Base-by-base conservation (phyloP, 352 stramenopile genomes). In the Pythium rishiriense region DNA sequence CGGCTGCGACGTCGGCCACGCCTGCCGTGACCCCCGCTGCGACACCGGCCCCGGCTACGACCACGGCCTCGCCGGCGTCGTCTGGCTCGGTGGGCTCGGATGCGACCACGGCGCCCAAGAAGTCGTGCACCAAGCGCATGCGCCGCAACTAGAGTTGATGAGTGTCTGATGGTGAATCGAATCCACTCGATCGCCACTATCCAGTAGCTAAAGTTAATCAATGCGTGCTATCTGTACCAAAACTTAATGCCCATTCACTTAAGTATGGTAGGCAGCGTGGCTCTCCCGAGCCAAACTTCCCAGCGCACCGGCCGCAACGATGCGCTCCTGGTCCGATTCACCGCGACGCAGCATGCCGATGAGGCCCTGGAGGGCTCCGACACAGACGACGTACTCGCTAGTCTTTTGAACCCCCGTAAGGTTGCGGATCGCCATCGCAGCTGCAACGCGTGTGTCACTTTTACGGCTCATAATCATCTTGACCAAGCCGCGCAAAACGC, bases 121-220 rank as follows among this genome's bases (percentile, higher is more conserved):
- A 59, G 48, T 53, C 48, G 48, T 66, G 58, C 49, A 47, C 28
- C 10, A 58, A 59, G 48, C 58, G 58, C 48, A 59, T 66, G 58
- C 58, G 58, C 33, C 58, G 59, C 59, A 45, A 52, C 41, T 37
- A 37, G 26, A n/a, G 25, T n/a, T 14, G 17, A 14, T 43, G 17
- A 19, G 37, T 14, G 17, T 14, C n/a, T n/a, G n/a, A n/a, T n/a
- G n/a, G 17, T 14, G 9, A 15, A 43, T 19, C 6, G 37, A 43
- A 19, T 14, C 9, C 37, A 3, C 37, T 4, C 19, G 37, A 43
- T 21, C n/a, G 37, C 12, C 4, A n/a, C 37, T 14, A n/a, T 14
- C 31, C 6, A 11, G 31, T 37, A 37, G 31, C 31, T 37, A 37
- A 37, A 37, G 31, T 37, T 11, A 37, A 37, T 37, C 31, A 37